Evolutionary conservation across 305 asterid species (phyloP), one percentile per base, ranked within the genome.

Genomic region (Stenogyne calaminthoides): DNA sequence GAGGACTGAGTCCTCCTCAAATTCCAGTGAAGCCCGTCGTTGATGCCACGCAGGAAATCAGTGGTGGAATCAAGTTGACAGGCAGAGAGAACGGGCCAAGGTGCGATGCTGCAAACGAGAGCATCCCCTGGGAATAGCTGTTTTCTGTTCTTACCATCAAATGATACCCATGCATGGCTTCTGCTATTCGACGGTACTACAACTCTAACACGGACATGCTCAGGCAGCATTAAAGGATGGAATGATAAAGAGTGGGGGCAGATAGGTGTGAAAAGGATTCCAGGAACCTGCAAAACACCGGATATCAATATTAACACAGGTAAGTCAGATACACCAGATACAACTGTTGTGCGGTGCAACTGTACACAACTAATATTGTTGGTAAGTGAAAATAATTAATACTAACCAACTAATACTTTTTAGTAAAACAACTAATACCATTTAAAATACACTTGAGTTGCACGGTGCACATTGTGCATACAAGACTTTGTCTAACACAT

Each of bases 71-170:
- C 98, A 29, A 71, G 79, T 76, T 88, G 95, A 66, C 98, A 95
- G 0, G 98, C 97, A 0, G 99, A 92, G 44, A 98, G 97, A 20
- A 95, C 98, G 1, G 99, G 99, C 97, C 99, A 95, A 15, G 96
- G 87, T 5, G 99, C 98, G 97, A 95, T 95, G 88, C 98, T 89
- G 83, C 99, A 95, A 3, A 92, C 88, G 6, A 95, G 86, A 2
- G 98, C 96, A 54, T 95, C 99, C 4, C 99, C 99, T 1, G 98
- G 94, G 18, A 80, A 92, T 68, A 92, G 67, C 76, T 85, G 83
- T 79, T 86, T 88, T 75, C 99, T 61, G 80, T 80, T 98, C 81
- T 95, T 95, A 22, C 99, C 99, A 46, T 95, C 99, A 66, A 95
- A 92, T 2, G 99, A 95, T 36, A 85, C 99, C 99, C 98, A 92